Evolutionary conservation across 2,329 filamentous ascomycete genomes (phyloP).

Genomic region (Pseudodiploospora longispora): DNA sequence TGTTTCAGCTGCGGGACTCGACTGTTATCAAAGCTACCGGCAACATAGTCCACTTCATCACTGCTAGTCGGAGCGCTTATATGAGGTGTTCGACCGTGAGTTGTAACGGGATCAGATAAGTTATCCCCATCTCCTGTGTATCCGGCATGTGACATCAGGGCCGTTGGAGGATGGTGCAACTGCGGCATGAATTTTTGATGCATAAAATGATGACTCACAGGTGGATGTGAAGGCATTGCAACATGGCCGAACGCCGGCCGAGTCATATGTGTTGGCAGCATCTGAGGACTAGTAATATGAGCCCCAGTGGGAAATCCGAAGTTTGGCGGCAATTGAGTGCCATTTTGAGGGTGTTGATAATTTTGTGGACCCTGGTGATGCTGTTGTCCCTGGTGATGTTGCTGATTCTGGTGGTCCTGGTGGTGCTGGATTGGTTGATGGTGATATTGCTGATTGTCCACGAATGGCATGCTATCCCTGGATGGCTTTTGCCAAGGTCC

Average conservation of each 20-base stretch:
- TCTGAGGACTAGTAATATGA: background rate
- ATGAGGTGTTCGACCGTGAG: too few species aligned
- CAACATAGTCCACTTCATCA: too few species aligned
- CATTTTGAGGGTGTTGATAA: too few species aligned
- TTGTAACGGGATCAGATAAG: background rate
- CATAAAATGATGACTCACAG: background rate
- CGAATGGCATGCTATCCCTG: background rate
- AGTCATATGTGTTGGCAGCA: background rate
- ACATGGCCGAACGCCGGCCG: conserved; percentile 1
- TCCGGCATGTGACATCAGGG: background rate
- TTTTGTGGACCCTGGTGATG: too few species aligned
- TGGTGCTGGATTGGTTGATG: background rate
- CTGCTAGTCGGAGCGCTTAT: too few species aligned
- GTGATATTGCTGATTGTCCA: conserved; percentile 2
- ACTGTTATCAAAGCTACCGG: too few species aligned
- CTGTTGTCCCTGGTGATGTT: background rate
- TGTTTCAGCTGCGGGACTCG: too few species aligned
- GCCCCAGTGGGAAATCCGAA: background rate
- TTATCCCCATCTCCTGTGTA: background rate
- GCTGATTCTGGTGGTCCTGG: background rate
- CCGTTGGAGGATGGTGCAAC: background rate
- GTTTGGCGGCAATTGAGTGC: background rate
- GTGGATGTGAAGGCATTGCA: background rate
- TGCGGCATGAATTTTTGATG: background rate
- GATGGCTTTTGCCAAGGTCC: conserved; percentile 1